Percentiles rank a stretch among this genome's conserved stretches.
phyloP scores from a whole-genome alignment of 1,284 basidiomycete species.

The Trametes hirsuta region DNA sequence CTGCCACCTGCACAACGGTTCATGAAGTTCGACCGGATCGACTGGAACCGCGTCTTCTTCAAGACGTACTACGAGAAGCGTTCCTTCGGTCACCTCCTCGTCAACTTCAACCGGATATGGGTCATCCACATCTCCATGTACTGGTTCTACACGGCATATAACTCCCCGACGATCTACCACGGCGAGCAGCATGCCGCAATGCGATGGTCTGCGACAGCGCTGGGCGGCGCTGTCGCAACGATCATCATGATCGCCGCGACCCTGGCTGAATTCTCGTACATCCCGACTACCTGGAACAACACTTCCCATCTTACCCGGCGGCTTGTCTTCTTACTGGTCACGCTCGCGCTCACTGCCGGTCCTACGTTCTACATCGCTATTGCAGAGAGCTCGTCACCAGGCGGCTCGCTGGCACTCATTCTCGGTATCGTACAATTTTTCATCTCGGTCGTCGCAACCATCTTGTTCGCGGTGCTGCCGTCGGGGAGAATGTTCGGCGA shows the following conservation, averaged over 20 bases:
- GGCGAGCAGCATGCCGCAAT: constrained; percentile 66
- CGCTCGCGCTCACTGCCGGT: constrained; percentile 82
- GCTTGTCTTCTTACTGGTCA: constrained; percentile 82
- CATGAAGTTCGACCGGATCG: constrained; percentile 93
- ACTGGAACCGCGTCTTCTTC: constrained; percentile 95
- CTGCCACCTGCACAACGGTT: constrained; percentile 88
- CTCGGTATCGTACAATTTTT: constrained; percentile 93
- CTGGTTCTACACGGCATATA: constrained; percentile 95
- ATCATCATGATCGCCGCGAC: constrained; percentile 94
- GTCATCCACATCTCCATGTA: constrained; percentile 91
- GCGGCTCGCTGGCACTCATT: constrained; percentile 78
- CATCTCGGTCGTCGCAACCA: constrained; percentile 80
- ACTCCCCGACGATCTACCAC: constrained; percentile 86
- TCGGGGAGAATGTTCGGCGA: constrained; percentile 96
- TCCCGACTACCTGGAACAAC: constrained; percentile 97
- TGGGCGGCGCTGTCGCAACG: constrained; percentile 90
- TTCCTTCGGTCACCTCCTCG: constrained; percentile 90
- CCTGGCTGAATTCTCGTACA: constrained; percentile 91
- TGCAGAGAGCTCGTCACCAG: constrained; percentile 57
- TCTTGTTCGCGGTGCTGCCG: constrained; percentile 86
- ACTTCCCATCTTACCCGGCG: constrained; percentile 91
- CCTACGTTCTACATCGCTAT: constrained; percentile 92
- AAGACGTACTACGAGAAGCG: constrained; percentile 98
- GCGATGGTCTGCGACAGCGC: constrained; percentile 86
- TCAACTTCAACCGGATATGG: constrained; percentile 99